phyloP scores from a whole-genome alignment of 805 yeast genomes.

The Candida hispaniensis region DNA sequence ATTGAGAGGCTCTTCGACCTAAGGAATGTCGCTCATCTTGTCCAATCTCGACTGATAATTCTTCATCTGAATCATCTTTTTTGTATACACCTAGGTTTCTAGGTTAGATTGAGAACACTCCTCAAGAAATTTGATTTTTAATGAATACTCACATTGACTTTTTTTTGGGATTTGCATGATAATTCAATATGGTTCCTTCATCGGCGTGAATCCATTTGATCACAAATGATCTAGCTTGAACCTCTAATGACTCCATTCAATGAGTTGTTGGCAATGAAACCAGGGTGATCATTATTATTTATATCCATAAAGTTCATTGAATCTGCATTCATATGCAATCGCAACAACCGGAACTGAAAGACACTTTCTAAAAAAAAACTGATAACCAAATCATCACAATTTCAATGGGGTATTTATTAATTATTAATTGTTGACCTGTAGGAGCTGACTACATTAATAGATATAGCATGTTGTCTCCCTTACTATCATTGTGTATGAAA shows the following conservation, averaged over 20 bases:
- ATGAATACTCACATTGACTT: slow-evolving; percentile 37
- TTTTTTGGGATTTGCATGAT: slow-evolving; percentile 74
- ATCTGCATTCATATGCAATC: too few species aligned
- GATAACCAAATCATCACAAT: slow-evolving; percentile 9
- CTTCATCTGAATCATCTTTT: slow-evolving; percentile 2
- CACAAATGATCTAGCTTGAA: slow-evolving; percentile 78
- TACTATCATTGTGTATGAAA: not conserved
- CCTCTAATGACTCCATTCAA: slow-evolving; percentile 80
- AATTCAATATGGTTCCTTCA: slow-evolving; percentile 51
- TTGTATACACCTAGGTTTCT: slow-evolving; percentile 26
- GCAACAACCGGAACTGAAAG: too few species aligned
- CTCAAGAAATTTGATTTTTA: slow-evolving; percentile 1
- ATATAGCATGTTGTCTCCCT: slow-evolving; percentile 5
- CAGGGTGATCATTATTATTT: not conserved
- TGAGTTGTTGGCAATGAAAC: not conserved
- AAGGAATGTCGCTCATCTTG: slow-evolving; percentile 43
- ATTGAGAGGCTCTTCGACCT: slow-evolving; percentile 35
- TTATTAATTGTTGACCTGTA: slow-evolving; percentile 4
- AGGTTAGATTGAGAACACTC: not conserved
- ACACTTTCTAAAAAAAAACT: not conserved
- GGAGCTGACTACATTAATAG: slow-evolving; percentile 2
- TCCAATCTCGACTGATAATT: slow-evolving; percentile 19
- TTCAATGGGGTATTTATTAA: slow-evolving; percentile 8
- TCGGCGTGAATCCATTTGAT: slow-evolving; percentile 85
- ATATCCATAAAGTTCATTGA: too few species aligned